Base-by-base conservation (phyloP, 2,329 filamentous ascomycete species). In the Davidsoniella eucalypti region DNA sequence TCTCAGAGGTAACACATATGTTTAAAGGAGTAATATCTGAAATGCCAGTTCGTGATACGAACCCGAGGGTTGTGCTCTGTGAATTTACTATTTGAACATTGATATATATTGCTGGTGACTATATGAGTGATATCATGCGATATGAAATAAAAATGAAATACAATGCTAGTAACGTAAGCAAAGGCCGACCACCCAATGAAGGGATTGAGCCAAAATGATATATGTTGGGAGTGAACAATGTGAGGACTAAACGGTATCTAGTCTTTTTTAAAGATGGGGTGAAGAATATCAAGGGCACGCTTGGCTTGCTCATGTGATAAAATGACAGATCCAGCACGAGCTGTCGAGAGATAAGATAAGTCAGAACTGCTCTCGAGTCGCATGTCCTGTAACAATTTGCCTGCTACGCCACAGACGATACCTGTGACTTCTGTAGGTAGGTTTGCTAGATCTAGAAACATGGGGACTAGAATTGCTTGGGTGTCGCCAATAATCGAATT, bases 381-480 rank as follows among this genome's bases (percentile, higher is more conserved):
- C 63, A 86, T 80, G 43, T 84, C 84, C 46, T 84, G 78, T 1
- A 87, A 83, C 25, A 96, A 70, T 50, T 80, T 75, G 23, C 87
- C 86, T 0, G 90, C 88, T 2, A 98, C 86, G 25, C 92, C 90
- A 57, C 88, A 95, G 3, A 98, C 87, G 52, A 98, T 95, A 18
- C 90, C 90, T 0, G 88, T 94, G 6, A 87, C 87, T 63, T 94
- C 87, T 40, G 90, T 73, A 0, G 90, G 85, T 39, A 96, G 68
- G 40, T 78, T 78, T 17, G 77, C 78, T 23, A 98, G 72, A 58
- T 96, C 87, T 3, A 98, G 73, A 52, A 87, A 90, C 57, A 98
- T 92, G 1, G 92, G 87, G 1, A 93, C 78, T 33, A 88, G 71
- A 52, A 77, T 78, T 56, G 80, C 80, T 49, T 79, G 79, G 44